Conservation (phyloP, 305 asterid species). For the Fraxinus greggii region DNA sequence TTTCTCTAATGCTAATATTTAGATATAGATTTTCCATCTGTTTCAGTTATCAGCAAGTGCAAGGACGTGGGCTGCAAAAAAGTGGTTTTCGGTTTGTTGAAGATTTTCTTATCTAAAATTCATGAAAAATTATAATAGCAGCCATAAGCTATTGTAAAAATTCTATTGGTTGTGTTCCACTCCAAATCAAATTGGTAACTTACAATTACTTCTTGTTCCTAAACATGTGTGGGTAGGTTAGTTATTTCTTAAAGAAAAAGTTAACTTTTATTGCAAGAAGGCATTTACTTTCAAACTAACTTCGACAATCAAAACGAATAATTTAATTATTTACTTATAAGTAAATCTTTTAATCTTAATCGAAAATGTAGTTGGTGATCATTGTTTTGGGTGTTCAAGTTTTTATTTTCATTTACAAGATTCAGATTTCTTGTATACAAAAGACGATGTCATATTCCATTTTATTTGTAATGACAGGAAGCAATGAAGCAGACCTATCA, state of each 20-base stretch:
- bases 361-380: not conserved
- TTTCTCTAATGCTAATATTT: not conserved
- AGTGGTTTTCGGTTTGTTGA: not conserved
- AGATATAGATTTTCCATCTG: not conserved
- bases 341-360: not conserved
- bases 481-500: slow-evolving; percentile 95
- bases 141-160: not conserved
- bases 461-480: slow-evolving; percentile 51
- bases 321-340: not conserved
- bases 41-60: not conserved
- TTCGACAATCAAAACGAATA: not conserved
- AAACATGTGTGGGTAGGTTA: not conserved
- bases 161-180: not conserved
- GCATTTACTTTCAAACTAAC: not conserved
- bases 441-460: not conserved
- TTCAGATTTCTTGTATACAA: slow-evolving; percentile 12
- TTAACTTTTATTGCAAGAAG: not conserved
- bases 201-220: not conserved
- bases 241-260: not conserved
- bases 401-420: not conserved
- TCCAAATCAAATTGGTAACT: not conserved
- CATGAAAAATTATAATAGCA: not conserved
- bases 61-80: not conserved
- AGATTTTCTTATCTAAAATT: not conserved
- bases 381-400: not conserved